phyloP scores from a whole-genome alignment of 208 protist genomes.

The Phytomonas serpens region DNA sequence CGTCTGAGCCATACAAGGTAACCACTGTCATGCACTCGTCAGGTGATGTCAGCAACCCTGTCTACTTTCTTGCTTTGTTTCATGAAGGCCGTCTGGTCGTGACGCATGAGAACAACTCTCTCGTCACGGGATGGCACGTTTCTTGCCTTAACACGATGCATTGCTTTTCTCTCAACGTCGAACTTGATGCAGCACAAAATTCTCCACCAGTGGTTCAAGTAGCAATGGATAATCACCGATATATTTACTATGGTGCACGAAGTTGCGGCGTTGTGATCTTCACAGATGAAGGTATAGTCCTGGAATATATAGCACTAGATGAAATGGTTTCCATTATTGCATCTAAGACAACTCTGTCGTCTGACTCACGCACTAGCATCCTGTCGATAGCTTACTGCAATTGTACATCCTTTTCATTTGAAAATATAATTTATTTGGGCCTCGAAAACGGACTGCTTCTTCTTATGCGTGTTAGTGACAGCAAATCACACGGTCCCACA shows the following conservation, averaged over 20 bases:
- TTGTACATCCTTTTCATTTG: conserved; percentile 16
- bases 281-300: conserved; percentile 24
- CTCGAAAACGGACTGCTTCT: conserved; percentile 21
- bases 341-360: neutral
- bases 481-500: neutral
- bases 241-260: conserved; percentile 33
- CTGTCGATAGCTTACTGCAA: conserved; percentile 18
- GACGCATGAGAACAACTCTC: conserved; percentile 17
- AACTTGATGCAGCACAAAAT: conserved; percentile 16
- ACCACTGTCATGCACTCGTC: conserved; percentile 25
- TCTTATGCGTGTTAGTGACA: neutral
- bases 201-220: conserved; percentile 23
- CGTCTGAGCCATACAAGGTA: conserved; percentile 22
- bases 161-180: conserved; percentile 17
- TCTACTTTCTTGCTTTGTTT: conserved; percentile 22
- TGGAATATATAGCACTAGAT: conserved; percentile 10
- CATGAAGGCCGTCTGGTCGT: conserved; percentile 34
- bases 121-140: conserved; percentile 43
- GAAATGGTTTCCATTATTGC: neutral
- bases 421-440: conserved; percentile 25
- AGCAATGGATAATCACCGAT: conserved; percentile 20
- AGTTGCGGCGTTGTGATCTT: conserved; percentile 28
- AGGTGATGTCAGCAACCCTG: conserved; percentile 5
- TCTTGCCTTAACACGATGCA: conserved; percentile 26
- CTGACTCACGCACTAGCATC: neutral